Evolutionary conservation across 2,329 filamentous ascomycete genomes (phyloP).

Genomic region (Monosporascus sp.): DNA sequence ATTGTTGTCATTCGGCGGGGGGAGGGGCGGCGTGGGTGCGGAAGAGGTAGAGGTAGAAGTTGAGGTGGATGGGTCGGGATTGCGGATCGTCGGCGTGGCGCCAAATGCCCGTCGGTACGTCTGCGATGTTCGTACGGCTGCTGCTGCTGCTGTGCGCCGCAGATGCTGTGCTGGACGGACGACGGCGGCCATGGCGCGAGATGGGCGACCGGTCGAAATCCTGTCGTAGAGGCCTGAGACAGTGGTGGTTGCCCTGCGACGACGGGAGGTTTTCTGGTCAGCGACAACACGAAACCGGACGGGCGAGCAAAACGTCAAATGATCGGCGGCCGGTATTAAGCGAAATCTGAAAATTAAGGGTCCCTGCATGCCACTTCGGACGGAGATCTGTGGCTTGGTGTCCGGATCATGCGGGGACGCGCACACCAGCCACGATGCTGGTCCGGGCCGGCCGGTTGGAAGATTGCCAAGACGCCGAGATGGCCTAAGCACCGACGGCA

Average conservation of each 20-base stretch:
- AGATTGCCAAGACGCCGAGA: background rate
- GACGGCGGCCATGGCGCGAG: constrained; percentile 1
- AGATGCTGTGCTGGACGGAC: background rate
- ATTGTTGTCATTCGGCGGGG: constrained; percentile 3
- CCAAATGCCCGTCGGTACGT: constrained; percentile 8
- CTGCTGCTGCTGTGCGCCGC: background rate
- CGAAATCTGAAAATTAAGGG: background rate
- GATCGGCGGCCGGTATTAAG: background rate
- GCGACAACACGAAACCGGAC: background rate
- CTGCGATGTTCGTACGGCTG: background rate
- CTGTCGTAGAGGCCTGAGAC: background rate
- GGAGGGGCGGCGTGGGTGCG: constrained; percentile 6
- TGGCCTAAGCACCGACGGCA: too few relatives aligned
- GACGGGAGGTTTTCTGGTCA: background rate
- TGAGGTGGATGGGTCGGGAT: constrained; percentile 12
- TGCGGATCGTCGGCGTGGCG: constrained; percentile 14
- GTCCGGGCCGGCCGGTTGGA: background rate
- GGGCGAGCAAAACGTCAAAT: background rate
- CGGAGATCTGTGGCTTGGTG: background rate
- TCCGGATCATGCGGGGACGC: background rate
- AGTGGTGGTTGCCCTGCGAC: background rate
- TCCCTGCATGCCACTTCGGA: too few relatives aligned
- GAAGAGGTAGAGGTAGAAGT: constrained; percentile 2
- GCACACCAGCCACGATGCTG: background rate
- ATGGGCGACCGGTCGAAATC: background rate